Percentiles rank a stretch among this genome's conserved stretches.
Evolutionary conservation across 805 yeast species (phyloP).

Genomic region (Saccharomyces mikatae): DNA sequence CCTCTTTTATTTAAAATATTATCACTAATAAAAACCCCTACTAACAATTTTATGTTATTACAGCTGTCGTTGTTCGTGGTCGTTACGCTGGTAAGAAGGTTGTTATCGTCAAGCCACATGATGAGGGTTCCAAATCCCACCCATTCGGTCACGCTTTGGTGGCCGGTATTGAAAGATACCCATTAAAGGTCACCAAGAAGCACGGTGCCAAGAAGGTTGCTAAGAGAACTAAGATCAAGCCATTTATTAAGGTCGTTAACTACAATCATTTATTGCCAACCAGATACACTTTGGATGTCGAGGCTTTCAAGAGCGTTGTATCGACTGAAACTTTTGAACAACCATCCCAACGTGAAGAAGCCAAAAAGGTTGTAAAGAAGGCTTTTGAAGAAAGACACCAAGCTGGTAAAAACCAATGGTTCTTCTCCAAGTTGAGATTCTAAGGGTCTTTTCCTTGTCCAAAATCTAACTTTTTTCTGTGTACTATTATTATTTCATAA

Average conservation of each 20-base stretch:
- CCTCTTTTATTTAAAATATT: neutral
- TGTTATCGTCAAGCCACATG: conserved; percentile 92
- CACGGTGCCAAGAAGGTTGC: conserved; percentile 91
- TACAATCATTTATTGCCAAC: conserved; percentile 99
- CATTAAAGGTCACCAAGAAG: conserved; percentile 86
- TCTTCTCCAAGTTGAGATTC: conserved; percentile 91
- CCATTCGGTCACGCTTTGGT: conserved; percentile 98
- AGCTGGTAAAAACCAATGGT: conserved; percentile 99
- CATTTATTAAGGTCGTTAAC: conserved; percentile 95
- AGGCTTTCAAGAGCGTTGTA: conserved; percentile 79
- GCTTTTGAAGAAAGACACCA: conserved; percentile 97
- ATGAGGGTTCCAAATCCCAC: conserved; percentile 95
- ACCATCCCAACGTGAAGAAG: conserved; percentile 95
- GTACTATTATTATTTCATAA: neutral
- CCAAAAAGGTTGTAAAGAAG: conserved; percentile 94
- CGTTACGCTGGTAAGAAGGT: conserved; percentile 99
- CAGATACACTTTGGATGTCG: conserved; percentile 94
- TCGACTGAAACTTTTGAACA: conserved; percentile 86
- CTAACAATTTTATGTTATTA: conserved; percentile 13
- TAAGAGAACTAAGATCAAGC: conserved; percentile 93
- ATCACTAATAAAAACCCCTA: conserved; percentile 1
- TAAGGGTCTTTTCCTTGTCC: conserved; percentile 32
- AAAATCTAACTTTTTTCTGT: conserved; percentile 1
- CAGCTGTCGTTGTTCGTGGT: conserved; percentile 96
- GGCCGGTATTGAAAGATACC: conserved; percentile 97